These are phyloP conservation scores for Senna siamea DNA, from an alignment of 306 rosid species.

Conservation along the genomic window DNA sequence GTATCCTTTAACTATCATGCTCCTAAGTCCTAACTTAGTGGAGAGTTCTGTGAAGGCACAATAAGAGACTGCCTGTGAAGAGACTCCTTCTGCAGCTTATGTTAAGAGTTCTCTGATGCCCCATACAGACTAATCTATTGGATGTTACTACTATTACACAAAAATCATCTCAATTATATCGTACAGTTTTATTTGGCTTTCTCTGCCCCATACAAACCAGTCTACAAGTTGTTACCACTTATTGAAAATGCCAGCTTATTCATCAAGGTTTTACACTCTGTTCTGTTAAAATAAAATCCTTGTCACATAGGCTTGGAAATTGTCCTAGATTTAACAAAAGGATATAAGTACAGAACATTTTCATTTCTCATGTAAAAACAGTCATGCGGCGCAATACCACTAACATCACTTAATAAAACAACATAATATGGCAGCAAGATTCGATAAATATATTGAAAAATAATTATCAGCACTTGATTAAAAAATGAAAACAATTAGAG, in stretches of 20 bases:
- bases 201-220: too few relatives aligned
- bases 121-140: neutral
- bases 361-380: constrained; percentile 5
- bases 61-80: too few relatives aligned
- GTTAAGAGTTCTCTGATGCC: neutral
- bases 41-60: too few relatives aligned
- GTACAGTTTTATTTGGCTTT: too few relatives aligned
- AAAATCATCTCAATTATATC: too few relatives aligned
- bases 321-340: neutral
- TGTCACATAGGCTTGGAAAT: neutral
- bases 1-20: too few relatives aligned
- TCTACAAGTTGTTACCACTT: too few relatives aligned
- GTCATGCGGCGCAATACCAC: neutral
- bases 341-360: neutral
- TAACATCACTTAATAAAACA: neutral
- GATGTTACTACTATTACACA: neutral
- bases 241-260: constrained; percentile 8
- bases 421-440: constrained; percentile 8
- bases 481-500: neutral
- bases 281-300: neutral
- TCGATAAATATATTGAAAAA: constrained; percentile 4
- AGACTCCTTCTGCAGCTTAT: neutral
- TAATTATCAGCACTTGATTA: constrained; percentile 1
- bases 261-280: neutral
- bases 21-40: too few relatives aligned